Evolutionary conservation across 2,329 filamentous ascomycete genomes (phyloP).

Genomic region (Calonectria pauciramosa): DNA sequence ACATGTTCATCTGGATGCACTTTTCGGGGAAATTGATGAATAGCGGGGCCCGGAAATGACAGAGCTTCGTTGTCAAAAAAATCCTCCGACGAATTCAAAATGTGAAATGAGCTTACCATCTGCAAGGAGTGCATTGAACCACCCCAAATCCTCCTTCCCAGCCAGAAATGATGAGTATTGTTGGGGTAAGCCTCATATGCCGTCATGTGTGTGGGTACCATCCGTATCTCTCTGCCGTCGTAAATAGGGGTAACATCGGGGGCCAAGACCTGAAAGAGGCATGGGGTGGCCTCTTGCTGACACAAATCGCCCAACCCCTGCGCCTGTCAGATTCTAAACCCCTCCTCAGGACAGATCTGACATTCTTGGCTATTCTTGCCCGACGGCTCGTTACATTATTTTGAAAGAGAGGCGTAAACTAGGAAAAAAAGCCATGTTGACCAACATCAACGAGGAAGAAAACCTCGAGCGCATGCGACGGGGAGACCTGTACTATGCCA

Average conservation of each 20-base stretch:
- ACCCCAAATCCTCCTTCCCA: not conserved
- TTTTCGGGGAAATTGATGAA: not conserved
- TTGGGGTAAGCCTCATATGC: not conserved
- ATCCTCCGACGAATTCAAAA: not conserved
- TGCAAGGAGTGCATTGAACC: not conserved
- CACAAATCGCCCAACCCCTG: not conserved
- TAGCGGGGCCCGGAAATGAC: not conserved
- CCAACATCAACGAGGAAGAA: slow-evolving; percentile 57
- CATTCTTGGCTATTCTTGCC: not conserved
- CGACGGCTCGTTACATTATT: not conserved
- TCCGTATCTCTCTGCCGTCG: not conserved
- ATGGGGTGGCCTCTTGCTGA: not conserved
- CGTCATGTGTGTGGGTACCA: not conserved
- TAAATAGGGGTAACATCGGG: not conserved
- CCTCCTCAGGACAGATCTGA: not conserved
- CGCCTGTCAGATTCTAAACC: not conserved
- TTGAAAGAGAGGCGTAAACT: not conserved
- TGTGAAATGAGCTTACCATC: not conserved
- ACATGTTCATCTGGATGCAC: not conserved
- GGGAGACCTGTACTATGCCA: slow-evolving; percentile 82
- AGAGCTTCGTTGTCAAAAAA: not conserved
- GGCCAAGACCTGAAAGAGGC: not conserved
- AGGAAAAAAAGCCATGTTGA: not conserved
- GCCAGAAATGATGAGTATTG: not conserved
- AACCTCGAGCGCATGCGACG: slow-evolving; percentile 70